These are phyloP conservation scores for Penicillium alfredii DNA, from an alignment of 495 filamentous ascomycete genomes.

Conservation along the genomic window DNA sequence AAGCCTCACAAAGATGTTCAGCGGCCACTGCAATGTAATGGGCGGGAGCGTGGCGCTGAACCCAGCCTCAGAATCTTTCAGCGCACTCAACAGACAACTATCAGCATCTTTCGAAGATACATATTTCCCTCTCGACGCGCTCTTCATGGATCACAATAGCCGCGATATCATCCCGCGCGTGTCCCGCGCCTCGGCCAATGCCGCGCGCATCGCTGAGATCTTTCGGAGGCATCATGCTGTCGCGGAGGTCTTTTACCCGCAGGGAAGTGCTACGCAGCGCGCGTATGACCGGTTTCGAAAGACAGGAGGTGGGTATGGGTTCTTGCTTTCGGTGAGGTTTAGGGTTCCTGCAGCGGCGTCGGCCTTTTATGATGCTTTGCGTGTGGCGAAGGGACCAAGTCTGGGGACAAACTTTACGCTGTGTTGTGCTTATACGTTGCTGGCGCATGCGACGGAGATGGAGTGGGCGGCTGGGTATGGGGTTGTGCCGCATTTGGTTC, in stretches of 20 bases:
- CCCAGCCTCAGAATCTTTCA: slow-evolving; percentile 6
- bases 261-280: not conserved
- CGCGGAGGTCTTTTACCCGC: slow-evolving; percentile 12
- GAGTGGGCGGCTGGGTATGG: slow-evolving; percentile 21
- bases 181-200: slow-evolving; percentile 8
- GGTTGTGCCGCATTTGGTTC: slow-evolving; percentile 13
- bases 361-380: slow-evolving; percentile 16
- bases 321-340: slow-evolving; percentile 13
- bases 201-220: slow-evolving; percentile 7
- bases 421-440: slow-evolving; percentile 10
- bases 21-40: slow-evolving; percentile 24
- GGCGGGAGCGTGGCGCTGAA: slow-evolving; percentile 17
- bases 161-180: slow-evolving; percentile 12
- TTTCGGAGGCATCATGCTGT: slow-evolving; percentile 10
- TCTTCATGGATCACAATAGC: slow-evolving; percentile 11
- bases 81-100: slow-evolving; percentile 3
- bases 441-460: slow-evolving; percentile 14
- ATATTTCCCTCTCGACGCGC: slow-evolving; percentile 18
- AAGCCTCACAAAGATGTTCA: slow-evolving; percentile 24
- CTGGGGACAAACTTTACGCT: slow-evolving; percentile 23
- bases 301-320: slow-evolving; percentile 14
- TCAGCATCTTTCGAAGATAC: slow-evolving; percentile 7
- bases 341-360: slow-evolving; percentile 7
- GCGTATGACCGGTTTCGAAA: slow-evolving; percentile 13
- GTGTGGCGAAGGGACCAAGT: slow-evolving; percentile 21